phyloP scores from a whole-genome alignment of 106 monocot genomes.

The Phalaenopsis aphrodite region DNA sequence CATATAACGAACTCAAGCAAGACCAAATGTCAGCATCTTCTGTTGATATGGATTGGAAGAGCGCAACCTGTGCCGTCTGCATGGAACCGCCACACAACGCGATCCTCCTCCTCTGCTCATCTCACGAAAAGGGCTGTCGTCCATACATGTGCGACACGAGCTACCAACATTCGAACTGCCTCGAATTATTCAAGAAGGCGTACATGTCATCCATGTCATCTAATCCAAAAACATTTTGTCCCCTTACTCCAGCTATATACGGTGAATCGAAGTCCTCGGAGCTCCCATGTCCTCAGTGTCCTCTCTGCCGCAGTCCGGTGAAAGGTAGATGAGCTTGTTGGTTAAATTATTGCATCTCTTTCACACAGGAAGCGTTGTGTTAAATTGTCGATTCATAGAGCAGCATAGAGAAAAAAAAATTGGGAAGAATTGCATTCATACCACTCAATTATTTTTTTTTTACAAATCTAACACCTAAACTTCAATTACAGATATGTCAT shows the following conservation, averaged over 20 bases:
- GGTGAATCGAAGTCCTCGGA: not conserved
- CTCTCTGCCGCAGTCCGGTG: constrained; percentile 11
- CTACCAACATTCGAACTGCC: constrained; percentile 13
- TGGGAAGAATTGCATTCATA: no score
- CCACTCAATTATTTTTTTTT: no score
- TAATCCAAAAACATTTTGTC: no score
- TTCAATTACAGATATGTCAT: no score
- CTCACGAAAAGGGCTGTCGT: constrained; percentile 8
- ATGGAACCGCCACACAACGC: constrained; percentile 14
- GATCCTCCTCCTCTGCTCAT: constrained; percentile 8
- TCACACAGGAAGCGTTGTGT: no score
- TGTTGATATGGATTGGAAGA: not conserved
- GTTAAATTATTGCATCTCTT: no score
- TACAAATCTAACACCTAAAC: no score
- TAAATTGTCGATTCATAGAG: no score
- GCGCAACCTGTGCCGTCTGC: constrained; percentile 9
- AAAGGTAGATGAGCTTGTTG: not conserved
- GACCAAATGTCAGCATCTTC: not conserved
- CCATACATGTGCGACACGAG: constrained; percentile 16
- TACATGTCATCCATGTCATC: not conserved
- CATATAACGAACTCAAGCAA: not conserved
- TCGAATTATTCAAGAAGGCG: constrained; percentile 8
- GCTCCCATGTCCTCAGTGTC: constrained; percentile 6
- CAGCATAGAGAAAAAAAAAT: no score
- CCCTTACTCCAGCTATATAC: not conserved